phyloP scores from a whole-genome alignment of 2,329 filamentous ascomycete genomes.

The Aspergillus tamarii region DNA sequence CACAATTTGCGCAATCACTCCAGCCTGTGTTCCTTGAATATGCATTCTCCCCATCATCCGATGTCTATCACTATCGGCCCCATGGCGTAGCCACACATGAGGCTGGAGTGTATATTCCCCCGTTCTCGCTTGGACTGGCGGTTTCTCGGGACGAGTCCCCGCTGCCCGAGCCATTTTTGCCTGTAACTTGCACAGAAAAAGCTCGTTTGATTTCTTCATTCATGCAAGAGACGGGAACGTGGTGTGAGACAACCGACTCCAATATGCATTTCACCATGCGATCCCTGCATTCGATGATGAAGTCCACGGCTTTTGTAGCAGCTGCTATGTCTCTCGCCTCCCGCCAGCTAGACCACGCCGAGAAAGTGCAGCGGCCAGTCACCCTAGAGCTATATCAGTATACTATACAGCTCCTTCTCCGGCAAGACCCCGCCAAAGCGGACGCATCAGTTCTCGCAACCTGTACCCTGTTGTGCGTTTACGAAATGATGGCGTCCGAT shows the following conservation, averaged over 20 bases:
- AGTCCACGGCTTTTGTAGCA: neutral
- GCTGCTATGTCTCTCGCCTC: neutral
- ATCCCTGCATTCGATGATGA: neutral
- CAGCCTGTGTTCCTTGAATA: neutral
- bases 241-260: neutral
- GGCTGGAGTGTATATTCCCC: neutral
- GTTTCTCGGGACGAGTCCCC: neutral
- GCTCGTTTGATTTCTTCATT: neutral
- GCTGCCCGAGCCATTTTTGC: neutral
- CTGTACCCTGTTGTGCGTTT: conserved; percentile 21
- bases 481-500: conserved; percentile 23
- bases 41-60: neutral
- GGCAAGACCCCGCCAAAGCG: neutral
- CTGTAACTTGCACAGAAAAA: neutral
- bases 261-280: neutral
- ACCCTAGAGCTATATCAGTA: neutral
- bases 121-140: neutral
- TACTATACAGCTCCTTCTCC: neutral
- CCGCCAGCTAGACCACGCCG: neutral
- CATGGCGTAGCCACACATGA: neutral
- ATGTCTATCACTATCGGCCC: neutral
- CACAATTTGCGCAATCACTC: neutral
- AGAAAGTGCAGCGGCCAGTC: neutral
- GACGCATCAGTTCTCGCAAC: conserved; percentile 15
- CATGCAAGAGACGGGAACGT: neutral